These are phyloP conservation scores for Kluyveromyces wickerhamii DNA, from an alignment of 805 yeast species.

Conservation along the genomic window DNA sequence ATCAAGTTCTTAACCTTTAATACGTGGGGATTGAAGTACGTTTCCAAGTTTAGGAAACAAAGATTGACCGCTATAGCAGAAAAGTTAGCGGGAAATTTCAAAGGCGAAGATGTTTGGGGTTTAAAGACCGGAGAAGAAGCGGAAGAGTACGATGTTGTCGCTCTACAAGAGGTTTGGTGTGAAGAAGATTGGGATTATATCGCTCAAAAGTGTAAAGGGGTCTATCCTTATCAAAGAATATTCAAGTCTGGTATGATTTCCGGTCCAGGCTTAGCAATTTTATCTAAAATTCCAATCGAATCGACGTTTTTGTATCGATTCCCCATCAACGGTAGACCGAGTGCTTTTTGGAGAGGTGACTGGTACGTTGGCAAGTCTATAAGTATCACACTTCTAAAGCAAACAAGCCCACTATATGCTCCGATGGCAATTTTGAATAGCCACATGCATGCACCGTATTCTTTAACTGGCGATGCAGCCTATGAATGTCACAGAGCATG, in stretches of 20 bases:
- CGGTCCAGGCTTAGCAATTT: constrained; percentile 87
- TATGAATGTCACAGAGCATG: constrained; percentile 85
- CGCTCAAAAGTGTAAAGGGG: constrained; percentile 33
- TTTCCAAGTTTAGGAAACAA: constrained; percentile 59
- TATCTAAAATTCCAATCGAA: constrained; percentile 78
- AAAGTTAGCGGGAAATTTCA: constrained; percentile 36
- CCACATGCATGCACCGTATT: constrained; percentile 97
- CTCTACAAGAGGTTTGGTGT: constrained; percentile 94
- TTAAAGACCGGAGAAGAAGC: constrained; percentile 1
- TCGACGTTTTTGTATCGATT: constrained; percentile 73
- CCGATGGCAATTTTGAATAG: constrained; percentile 79
- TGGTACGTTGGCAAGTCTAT: constrained; percentile 95
- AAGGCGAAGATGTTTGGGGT: constrained; percentile 12
- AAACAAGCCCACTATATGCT: constrained; percentile 37
- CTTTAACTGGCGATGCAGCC: constrained; percentile 74
- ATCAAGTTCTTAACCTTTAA: constrained; percentile 60
- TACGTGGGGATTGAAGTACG: constrained; percentile 84
- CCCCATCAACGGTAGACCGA: constrained; percentile 89
- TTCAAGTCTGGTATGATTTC: constrained; percentile 79
- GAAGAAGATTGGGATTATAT: constrained; percentile 73
- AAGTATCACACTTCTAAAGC: constrained; percentile 60
- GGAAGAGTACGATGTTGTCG: constrained; percentile 67
- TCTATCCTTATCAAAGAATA: constrained; percentile 57
- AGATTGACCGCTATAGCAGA: constrained; percentile 72
- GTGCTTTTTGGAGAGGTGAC: constrained; percentile 91